Evolutionary conservation across 2,329 filamentous ascomycete genomes (phyloP).

Genomic region (Mycosphaerella arachidis): DNA sequence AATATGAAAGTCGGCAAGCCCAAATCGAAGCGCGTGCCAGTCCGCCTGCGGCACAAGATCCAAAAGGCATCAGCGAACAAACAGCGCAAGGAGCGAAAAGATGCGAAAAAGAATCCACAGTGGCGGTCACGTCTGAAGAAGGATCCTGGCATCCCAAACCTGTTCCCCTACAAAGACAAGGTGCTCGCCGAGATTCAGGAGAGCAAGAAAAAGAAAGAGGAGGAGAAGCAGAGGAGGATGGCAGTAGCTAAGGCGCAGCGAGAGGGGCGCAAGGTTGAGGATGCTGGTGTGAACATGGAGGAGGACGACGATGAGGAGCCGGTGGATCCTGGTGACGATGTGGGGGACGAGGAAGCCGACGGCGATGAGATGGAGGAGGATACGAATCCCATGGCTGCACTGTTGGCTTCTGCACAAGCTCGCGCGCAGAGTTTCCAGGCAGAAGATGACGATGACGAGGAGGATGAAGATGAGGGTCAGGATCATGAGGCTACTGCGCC

Average conservation of each 20-base stretch:
- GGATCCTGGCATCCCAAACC: constrained; percentile 93
- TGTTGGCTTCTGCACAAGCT: constrained; percentile 75
- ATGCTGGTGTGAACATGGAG: constrained; percentile 46
- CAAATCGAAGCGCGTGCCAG: constrained; percentile 85
- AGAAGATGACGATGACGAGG: constrained; percentile 57
- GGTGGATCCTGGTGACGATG: constrained; percentile 36
- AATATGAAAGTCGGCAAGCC: constrained; percentile 54
- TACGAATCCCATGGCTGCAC: constrained; percentile 86
- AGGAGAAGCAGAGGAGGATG: constrained; percentile 66
- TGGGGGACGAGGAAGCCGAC: constrained; percentile 46
- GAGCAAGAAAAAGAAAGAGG: constrained; percentile 71
- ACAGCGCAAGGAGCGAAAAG: constrained; percentile 83
- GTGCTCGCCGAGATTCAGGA: constrained; percentile 93
- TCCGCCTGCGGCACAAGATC: constrained; percentile 91
- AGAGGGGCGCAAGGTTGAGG: constrained; percentile 33
- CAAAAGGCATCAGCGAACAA: constrained; percentile 87
- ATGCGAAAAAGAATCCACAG: constrained; percentile 93
- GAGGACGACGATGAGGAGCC: constrained; percentile 51
- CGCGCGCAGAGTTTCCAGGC: constrained; percentile 65
- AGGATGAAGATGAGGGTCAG: constrained; percentile 50
- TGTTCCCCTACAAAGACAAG: constrained; percentile 97
- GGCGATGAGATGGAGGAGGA: constrained; percentile 57
- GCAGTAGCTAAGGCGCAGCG: constrained; percentile 59
- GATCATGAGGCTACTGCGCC: constrained; percentile 31
- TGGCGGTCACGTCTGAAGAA: constrained; percentile 95